These are phyloP conservation scores for Gardenia jasminoides DNA, from an alignment of 257 asterid species.

Conservation along the genomic window DNA sequence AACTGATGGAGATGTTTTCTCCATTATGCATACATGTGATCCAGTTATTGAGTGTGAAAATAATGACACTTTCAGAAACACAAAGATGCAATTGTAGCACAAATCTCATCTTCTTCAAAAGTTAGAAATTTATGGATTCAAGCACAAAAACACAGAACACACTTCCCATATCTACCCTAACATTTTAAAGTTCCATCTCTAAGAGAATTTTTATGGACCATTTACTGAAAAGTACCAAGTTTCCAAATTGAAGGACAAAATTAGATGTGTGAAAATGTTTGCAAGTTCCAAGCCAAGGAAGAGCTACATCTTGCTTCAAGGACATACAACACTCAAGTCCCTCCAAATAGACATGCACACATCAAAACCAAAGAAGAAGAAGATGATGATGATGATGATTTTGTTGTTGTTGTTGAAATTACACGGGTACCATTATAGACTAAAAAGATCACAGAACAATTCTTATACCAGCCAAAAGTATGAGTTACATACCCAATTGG, in stretches of 20 bases:
- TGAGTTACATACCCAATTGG: conserved; percentile 34
- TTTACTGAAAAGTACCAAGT: background rate
- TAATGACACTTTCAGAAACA: background rate
- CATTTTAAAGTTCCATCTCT: background rate
- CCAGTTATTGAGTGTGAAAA: background rate
- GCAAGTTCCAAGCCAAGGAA: background rate
- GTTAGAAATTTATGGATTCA: too few relatives aligned
- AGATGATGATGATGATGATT: background rate
- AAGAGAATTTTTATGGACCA: background rate
- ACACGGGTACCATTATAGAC: background rate
- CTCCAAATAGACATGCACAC: too few relatives aligned
- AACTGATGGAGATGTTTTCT: background rate
- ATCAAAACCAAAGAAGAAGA: background rate
- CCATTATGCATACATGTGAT: background rate
- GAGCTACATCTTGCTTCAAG: background rate
- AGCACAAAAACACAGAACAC: background rate
- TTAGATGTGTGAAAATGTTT: background rate
- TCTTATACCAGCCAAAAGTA: background rate
- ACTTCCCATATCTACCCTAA: background rate
- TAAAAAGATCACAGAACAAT: background rate
- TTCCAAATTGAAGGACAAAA: background rate
- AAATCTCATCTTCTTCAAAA: background rate
- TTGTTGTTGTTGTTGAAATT: too few relatives aligned
- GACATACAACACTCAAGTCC: background rate
- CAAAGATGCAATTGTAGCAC: background rate